Percentiles rank a stretch among this genome's conserved stretches.
phyloP scores from a whole-genome alignment of 23 red algal genomes.

The Agarophyton chilense region DNA sequence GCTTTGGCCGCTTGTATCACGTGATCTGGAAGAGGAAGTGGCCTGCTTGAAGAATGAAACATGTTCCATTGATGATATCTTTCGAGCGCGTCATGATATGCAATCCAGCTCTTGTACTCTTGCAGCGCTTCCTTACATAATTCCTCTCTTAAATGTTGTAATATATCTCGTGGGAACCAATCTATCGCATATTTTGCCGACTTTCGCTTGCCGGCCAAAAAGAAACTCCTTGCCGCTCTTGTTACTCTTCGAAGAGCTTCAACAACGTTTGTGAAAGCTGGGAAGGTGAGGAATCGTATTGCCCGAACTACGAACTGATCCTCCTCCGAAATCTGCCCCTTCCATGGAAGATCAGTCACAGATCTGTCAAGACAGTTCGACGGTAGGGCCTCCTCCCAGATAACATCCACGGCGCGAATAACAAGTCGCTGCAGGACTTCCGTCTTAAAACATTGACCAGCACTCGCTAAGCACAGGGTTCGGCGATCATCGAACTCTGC shows the following conservation, averaged over 20 bases:
- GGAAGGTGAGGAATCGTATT: constrained; percentile 56
- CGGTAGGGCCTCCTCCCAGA: constrained; percentile 22
- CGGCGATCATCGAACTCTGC: constrained; percentile 39
- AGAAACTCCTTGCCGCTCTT: constrained; percentile 30
- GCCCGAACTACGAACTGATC: constrained; percentile 49
- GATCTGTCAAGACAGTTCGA: neutral
- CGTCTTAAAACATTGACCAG: constrained; percentile 38
- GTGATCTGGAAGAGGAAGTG: constrained; percentile 28
- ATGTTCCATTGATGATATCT: constrained; percentile 47
- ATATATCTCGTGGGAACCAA: constrained; percentile 50
- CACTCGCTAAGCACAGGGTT: constrained; percentile 53
- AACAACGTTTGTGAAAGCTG: constrained; percentile 47
- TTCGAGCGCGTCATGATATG: constrained; percentile 45
- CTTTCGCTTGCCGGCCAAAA: constrained; percentile 40
- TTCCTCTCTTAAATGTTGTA: neutral
- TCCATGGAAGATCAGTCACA: neutral
- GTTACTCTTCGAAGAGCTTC: constrained; percentile 50
- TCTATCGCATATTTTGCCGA: constrained; percentile 36
- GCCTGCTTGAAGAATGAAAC: constrained; percentile 13
- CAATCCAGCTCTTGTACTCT: constrained; percentile 47
- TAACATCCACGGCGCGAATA: constrained; percentile 11
- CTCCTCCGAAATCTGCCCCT: neutral
- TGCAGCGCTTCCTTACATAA: neutral
- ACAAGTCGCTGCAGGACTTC: constrained; percentile 34
- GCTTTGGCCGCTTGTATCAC: constrained; percentile 33